phyloP scores from a whole-genome alignment of 2,329 filamentous ascomycete genomes.

The Ophiostoma populinum region DNA sequence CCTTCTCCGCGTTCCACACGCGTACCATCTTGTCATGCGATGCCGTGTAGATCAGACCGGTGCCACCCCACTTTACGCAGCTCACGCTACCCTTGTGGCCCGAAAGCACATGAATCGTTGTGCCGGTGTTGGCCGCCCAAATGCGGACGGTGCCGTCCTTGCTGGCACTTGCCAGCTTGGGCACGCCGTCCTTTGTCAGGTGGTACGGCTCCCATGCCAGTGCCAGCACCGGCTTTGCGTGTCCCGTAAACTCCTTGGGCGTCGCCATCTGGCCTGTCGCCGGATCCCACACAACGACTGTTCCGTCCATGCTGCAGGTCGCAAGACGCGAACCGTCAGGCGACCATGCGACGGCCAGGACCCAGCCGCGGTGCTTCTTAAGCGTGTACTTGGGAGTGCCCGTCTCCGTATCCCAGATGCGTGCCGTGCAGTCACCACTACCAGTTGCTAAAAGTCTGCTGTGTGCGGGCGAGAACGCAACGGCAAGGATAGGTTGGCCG shows the following conservation, averaged over 20 bases:
- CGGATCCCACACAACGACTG: slow-evolving; percentile 77
- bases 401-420: slow-evolving; percentile 90
- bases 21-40: slow-evolving; percentile 89
- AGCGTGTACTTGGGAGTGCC: slow-evolving; percentile 76
- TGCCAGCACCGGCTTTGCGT: slow-evolving; percentile 76
- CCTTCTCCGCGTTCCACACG: slow-evolving; percentile 69
- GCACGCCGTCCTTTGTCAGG: slow-evolving; percentile 53
- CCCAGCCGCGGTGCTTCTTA: slow-evolving; percentile 79
- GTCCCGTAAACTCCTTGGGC: slow-evolving; percentile 61
- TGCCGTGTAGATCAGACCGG: slow-evolving; percentile 62
- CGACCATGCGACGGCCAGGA: slow-evolving; percentile 72
- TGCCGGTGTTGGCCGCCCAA: slow-evolving; percentile 66
- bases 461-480: slow-evolving; percentile 66
- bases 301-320: slow-evolving; percentile 86
- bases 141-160: slow-evolving; percentile 81
- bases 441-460: slow-evolving; percentile 72
- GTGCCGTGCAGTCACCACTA: slow-evolving; percentile 75
- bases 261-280: slow-evolving; percentile 53
- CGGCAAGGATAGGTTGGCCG: slow-evolving; percentile 74
- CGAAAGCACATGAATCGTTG: slow-evolving; percentile 64
- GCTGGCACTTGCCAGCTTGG: slow-evolving; percentile 68
- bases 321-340: slow-evolving; percentile 68
- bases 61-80: slow-evolving; percentile 91
- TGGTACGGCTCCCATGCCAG: slow-evolving; percentile 92
- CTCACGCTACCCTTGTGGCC: slow-evolving; percentile 82